Evolutionary conservation across 148 eudicot genomes (phyloP), one percentile per base, ranked within the genome.

Genomic region (Cornus controversa): DNA sequence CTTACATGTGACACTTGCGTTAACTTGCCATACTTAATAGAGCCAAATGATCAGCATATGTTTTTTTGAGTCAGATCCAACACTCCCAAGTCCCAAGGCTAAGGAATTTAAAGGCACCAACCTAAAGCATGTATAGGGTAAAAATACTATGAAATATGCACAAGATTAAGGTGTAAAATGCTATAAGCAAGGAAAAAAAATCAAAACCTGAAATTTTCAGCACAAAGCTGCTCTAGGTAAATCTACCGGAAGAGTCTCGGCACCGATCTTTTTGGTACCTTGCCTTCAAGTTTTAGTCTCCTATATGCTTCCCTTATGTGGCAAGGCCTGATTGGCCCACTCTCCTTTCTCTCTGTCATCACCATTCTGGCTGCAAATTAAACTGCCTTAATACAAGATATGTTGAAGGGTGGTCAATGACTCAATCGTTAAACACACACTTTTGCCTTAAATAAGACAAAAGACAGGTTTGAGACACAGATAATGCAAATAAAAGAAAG

Each of bases 291-390:
- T 84, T 93, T 96, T 66, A 96, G 80, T 82, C 99, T 89, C 80
- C 99, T 81, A 67, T 89, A 92, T 24, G 99, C 90, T 87, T 96
- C 99, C 66, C 97, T 84, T 16, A 93, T 86, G 83, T 93, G 99
- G 83, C 98, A 90, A 54, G 99, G 97, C 67, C 98, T 90, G 75
- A 93, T 91, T 24, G 99, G 97, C 25, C 99, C 98, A 8, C 82
- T 78, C 70, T 96, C 98, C 66, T 82, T 86, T 83, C 99, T 93
- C 87, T 96, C 98, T 0, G 83, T 70, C 97, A 96, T 96, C 67
- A 93, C 99, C 53, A 80, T 74, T 81, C 88, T 87, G 66, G 97
- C 99, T 90, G 98, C 90, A 86, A 74, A 65, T 2, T 58, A 9
- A 8, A 54, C 45, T 28, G 23, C 50, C 1, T 42, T 31, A 73